Conservation (phyloP, 2,329 filamentous ascomycete species). For the Apiospora pterosperma region DNA sequence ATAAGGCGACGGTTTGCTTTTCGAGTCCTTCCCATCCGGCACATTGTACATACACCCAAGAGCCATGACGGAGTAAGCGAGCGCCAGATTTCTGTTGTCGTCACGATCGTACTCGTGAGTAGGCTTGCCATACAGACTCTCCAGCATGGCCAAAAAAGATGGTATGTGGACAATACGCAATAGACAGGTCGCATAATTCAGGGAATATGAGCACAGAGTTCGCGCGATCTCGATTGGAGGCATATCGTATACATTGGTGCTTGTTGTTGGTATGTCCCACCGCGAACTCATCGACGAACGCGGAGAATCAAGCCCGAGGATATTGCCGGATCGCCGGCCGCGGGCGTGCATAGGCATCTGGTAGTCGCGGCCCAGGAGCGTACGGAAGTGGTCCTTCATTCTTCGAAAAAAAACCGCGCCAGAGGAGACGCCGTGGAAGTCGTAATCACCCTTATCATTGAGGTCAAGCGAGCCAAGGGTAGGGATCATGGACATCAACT, state of each 20-base stretch:
- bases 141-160: constrained; percentile 64
- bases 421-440: constrained; percentile 92
- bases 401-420: constrained; percentile 83
- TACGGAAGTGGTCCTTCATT: constrained; percentile 83
- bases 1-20: constrained; percentile 20
- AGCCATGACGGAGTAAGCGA: constrained; percentile 58
- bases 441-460: constrained; percentile 87
- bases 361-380: constrained; percentile 64
- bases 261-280: constrained; percentile 42
- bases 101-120: constrained; percentile 51
- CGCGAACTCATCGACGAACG: constrained; percentile 63
- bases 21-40: constrained; percentile 18
- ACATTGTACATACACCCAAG: constrained; percentile 57
- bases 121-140: constrained; percentile 63
- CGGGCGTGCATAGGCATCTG: constrained; percentile 57
- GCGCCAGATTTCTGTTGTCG: constrained; percentile 55
- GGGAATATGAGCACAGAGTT: constrained; percentile 32
- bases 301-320: constrained; percentile 66
- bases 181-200: constrained; percentile 37
- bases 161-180: constrained; percentile 66
- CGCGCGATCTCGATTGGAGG: constrained; percentile 59
- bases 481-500: constrained; percentile 92
- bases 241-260: constrained; percentile 60
- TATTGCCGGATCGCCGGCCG: constrained; percentile 44
- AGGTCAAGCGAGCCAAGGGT: constrained; percentile 87